These are phyloP conservation scores for Pyrenochaeta sp. DNA, from an alignment of 2,329 filamentous ascomycete genomes.

Conservation along the genomic window DNA sequence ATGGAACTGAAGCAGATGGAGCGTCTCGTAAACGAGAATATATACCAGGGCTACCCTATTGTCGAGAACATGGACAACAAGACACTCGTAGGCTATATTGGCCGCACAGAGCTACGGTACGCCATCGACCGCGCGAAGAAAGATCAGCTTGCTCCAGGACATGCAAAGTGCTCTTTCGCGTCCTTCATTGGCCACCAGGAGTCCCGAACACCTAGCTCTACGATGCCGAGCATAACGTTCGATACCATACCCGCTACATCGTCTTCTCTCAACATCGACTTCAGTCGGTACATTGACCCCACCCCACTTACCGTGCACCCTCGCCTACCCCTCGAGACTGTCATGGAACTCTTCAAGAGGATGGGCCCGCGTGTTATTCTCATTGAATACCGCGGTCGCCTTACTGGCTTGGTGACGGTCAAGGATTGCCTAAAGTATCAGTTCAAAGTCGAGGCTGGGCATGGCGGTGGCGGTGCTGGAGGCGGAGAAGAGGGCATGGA, in stretches of 20 bases:
- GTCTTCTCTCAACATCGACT: constrained; percentile 72
- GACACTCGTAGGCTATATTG: constrained; percentile 88
- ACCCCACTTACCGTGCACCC: constrained; percentile 93
- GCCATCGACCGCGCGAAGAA: constrained; percentile 82
- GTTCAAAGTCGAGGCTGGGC: constrained; percentile 91
- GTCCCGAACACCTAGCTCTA: constrained; percentile 39
- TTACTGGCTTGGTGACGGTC: constrained; percentile 88
- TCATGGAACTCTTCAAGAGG: constrained; percentile 99
- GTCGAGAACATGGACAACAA: constrained; percentile 77
- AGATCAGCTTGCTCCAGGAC: constrained; percentile 66
- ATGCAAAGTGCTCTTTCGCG: constrained; percentile 78
- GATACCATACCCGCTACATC: constrained; percentile 67
- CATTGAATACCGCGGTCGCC: constrained; percentile 85
- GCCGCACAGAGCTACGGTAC: constrained; percentile 88
- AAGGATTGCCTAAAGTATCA: constrained; percentile 98
- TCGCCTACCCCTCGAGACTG: constrained; percentile 88
- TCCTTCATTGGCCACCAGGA: constrained; percentile 41
- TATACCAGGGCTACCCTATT: constrained; percentile 92
- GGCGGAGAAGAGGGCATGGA: constrained; percentile 42
- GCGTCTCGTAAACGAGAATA: constrained; percentile 76
- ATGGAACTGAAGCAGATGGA: constrained; percentile 81
- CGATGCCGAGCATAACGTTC: constrained; percentile 58
- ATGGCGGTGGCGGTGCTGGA: constrained; percentile 62
- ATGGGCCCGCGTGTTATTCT: constrained; percentile 94
- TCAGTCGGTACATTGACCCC: constrained; percentile 86